Evolutionary conservation across 2,329 filamentous ascomycete species (phyloP), one percentile per base, ranked within the genome.

Genomic region (Xylariaceae sp.): DNA sequence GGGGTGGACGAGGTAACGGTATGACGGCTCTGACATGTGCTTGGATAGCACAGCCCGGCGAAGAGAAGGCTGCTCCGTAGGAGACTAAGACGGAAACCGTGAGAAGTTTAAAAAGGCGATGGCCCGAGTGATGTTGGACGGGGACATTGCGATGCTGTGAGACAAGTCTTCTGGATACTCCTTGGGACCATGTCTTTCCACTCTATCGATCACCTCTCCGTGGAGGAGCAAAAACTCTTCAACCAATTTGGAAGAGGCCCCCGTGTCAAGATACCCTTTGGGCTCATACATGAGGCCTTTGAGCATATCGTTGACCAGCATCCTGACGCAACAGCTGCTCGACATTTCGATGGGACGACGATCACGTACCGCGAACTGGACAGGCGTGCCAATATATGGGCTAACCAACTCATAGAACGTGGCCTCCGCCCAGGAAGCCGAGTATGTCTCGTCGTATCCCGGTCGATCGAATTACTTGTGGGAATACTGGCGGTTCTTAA

Each of bases 401-500:
- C 69, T 28, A 54, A 59, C 36, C 50, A 61, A 14, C 62, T 74
- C 11, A 54, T 59, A 47, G 31, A 38, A 31, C 37, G 53, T 19
- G 70, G 70, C 21, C 59, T 73, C 16, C 47, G 52, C 24, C 65
- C 67, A 16, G 59, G 63, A 5, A 67, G 75, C 47, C 61, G 70
- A 26, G 63, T 78, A 5, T 71, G 70, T n/a, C 62, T 78, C 17
- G 66, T 78, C n/a, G 69, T 71, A 40, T 70, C 70, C 42, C 65
- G 75, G 11, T 70, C 73, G 27, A 57, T 74, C 33, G 72, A 75
- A 46, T 76, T 79, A 72, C 59, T 78, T 5, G 64, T 76, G 34
- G 74, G 70, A 14, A 76, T 78, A 34, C 62, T 75, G 39, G 74
- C 73, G 2, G 63, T 78, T 13, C 59, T 80, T 23, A 74, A 73